Evolutionary conservation across 2,329 filamentous ascomycete species (phyloP), one percentile per base, ranked within the genome.

Genomic region (Drechslera avenae): DNA sequence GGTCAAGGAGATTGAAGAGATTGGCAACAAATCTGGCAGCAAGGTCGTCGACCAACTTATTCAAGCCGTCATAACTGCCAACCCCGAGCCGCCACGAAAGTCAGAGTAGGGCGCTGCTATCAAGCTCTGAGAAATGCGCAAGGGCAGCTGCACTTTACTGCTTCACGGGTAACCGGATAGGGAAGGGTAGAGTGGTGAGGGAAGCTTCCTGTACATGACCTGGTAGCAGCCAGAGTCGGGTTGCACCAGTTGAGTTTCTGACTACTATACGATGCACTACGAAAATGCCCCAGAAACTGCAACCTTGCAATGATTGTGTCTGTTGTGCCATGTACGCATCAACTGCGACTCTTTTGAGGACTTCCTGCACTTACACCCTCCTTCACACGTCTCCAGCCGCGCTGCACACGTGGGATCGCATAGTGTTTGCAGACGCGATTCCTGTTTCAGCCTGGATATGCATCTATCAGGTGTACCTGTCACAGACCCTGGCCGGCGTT

Each of bases 1-100:
- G 77, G 86, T 97, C 66, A 83, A 86, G 75, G 86, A 89, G 74
- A 97, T 97, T 73, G 83, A 89, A 73, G 82, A 81, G 47, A 86
- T 90, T 28, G 93, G 92, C 56, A 84, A 88, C 75, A 89, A 91
- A 81, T 85, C 85, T 59, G 89, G 91, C 70, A 82, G 83, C 60
- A 83, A 88, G 72, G 92, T 99, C 14, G 82, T 97, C 44, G 84
- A 90, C 62, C 88, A 95, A 70, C 79, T 99, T 60, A 83, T 97
- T 62, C 83, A 84, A 59, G 90, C 90, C n/a, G 90, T 97, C 31
- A 87, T 90, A 62, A 86, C 93, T 58, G 88, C 93, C 57, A 86
- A 91, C 75, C 89, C 92, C 12, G 82, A 89, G 57, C 81, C 83
- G 30, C 84, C 83, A 26, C 26, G 78, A 81, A 50, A 56, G 52